These are phyloP conservation scores for Aureobasidium uvarum DNA, from an alignment of 2,329 filamentous ascomycete genomes.

Conservation along the genomic window DNA sequence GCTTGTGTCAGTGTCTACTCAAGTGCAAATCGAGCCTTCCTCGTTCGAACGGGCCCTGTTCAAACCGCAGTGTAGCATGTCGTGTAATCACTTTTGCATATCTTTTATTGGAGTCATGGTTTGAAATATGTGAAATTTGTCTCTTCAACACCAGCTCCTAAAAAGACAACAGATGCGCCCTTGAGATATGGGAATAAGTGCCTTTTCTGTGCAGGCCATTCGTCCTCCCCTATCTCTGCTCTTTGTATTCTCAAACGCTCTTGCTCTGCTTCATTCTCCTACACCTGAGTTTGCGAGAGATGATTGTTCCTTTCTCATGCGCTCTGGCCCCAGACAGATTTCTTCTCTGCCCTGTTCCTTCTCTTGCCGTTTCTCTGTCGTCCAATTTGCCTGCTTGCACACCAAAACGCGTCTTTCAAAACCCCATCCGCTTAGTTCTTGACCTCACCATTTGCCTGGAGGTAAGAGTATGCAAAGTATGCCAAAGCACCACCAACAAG, in stretches of 20 bases:
- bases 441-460: slow-evolving; percentile 52
- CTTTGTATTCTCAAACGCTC: neutral
- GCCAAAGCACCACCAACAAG: slow-evolving; percentile 73
- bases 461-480: slow-evolving; percentile 82
- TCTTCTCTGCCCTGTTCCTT: neutral
- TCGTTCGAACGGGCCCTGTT: too few relatives aligned
- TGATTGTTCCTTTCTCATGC: neutral
- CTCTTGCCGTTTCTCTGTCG: neutral
- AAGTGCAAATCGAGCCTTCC: neutral
- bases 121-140: neutral
- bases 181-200: neutral
- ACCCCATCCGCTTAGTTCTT: slow-evolving; percentile 4
- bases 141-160: neutral
- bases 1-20: neutral
- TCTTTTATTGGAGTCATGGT: neutral
- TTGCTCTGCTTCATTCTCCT: neutral
- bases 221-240: neutral
- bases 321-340: neutral
- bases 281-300: neutral
- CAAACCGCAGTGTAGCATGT: neutral
- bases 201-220: neutral
- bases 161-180: neutral
- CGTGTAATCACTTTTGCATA: neutral
- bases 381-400: neutral
- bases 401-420: neutral